Percentiles rank a stretch among this genome's conserved stretches.
These are phyloP conservation scores for Globisporangium middletonii DNA, from an alignment of 352 stramenopile species.

Conservation along the genomic window DNA sequence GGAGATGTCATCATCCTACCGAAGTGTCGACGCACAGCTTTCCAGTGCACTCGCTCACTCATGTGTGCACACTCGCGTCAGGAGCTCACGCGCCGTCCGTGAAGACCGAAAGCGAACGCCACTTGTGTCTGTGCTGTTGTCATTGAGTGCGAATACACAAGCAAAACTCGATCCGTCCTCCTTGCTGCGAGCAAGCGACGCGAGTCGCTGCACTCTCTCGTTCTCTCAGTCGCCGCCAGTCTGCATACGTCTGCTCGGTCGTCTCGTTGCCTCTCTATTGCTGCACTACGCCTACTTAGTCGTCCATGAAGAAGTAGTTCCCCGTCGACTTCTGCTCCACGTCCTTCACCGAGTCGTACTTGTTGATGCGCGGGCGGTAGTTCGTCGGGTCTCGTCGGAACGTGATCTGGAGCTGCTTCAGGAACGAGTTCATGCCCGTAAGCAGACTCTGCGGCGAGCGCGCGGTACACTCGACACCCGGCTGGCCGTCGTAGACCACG, in stretches of 20 bases:
- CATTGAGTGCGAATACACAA: neutral
- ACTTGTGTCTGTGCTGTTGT: neutral
- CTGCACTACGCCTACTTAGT: constrained; percentile 49
- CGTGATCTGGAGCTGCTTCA: constrained; percentile 98
- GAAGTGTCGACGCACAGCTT: neutral
- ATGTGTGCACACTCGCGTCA: neutral
- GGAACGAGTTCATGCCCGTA: constrained; percentile 99
- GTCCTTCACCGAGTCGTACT: constrained; percentile 96
- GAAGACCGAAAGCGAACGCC: neutral
- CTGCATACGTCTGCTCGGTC: neutral
- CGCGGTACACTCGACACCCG: constrained; percentile 97
- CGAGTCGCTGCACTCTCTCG: neutral
- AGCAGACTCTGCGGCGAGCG: constrained; percentile 93
- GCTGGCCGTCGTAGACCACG: constrained; percentile 93
- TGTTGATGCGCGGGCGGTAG: constrained; percentile 97
- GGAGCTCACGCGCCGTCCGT: constrained; percentile 15
- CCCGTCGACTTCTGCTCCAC: constrained; percentile 95
- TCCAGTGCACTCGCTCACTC: neutral
- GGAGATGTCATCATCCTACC: neutral
- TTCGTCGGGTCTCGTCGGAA: constrained; percentile 99
- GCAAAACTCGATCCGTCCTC: constrained; percentile 3
- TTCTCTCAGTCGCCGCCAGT: constrained; percentile 2
- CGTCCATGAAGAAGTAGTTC: constrained; percentile 99
- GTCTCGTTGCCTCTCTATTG: neutral
- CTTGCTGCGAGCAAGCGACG: neutral